phyloP scores from a whole-genome alignment of 768 basidiomycete genomes.

The Naematelia aurantialba region DNA sequence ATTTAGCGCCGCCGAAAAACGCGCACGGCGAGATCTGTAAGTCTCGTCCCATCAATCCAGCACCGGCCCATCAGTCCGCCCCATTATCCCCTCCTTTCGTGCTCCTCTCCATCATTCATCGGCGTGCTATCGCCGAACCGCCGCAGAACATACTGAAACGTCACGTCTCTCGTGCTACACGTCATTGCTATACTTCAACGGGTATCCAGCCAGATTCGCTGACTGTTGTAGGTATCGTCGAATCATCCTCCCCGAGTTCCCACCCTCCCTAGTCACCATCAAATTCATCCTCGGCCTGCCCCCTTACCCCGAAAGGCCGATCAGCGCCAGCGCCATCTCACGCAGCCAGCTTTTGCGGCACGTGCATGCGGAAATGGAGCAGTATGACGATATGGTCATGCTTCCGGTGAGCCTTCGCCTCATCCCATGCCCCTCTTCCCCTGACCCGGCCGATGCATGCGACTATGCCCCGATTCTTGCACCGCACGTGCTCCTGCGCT shows the following conservation, averaged over 20 bases:
- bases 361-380: slow-evolving; percentile 39
- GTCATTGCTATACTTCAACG: too few relatives aligned
- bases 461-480: too few relatives aligned
- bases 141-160: too few relatives aligned
- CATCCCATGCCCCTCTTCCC: background rate
- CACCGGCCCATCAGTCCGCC: too few relatives aligned
- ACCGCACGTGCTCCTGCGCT: too few relatives aligned
- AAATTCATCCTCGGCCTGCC: slow-evolving; percentile 51
- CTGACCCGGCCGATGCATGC: too few relatives aligned
- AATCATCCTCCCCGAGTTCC: slow-evolving; percentile 47
- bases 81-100: background rate
- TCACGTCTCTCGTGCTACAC: too few relatives aligned
- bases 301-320: slow-evolving; percentile 34
- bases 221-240: slow-evolving; percentile 37
- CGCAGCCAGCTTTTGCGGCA: slow-evolving; percentile 23
- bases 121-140: too few relatives aligned
- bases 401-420: slow-evolving; percentile 34
- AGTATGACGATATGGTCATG: slow-evolving; percentile 48
- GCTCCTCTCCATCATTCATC: background rate
- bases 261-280: slow-evolving; percentile 44
- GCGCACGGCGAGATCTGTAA: slow-evolving; percentile 45
- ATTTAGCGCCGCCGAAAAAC: slow-evolving; percentile 47
- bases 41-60: slow-evolving; percentile 11
- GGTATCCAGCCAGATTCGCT: too few relatives aligned
- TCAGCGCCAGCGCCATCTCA: slow-evolving; percentile 28